Evolutionary conservation across 2,329 filamentous ascomycete genomes (phyloP), one percentile per base, ranked within the genome.

Genomic region (Diplodia corticola): DNA sequence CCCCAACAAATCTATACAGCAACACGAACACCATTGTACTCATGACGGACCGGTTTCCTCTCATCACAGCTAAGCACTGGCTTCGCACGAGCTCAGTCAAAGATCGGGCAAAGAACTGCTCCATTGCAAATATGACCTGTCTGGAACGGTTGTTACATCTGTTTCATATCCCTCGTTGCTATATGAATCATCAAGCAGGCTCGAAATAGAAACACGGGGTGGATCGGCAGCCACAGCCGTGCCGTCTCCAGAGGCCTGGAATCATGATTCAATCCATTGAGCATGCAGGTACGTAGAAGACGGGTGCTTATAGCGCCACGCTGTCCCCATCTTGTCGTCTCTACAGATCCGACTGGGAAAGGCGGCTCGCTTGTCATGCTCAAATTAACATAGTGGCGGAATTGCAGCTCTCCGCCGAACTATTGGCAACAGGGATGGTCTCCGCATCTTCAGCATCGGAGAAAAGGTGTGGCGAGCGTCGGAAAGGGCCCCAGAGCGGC

Each of bases 121-220:
- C 30, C 30, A 17, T 1, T 50, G 12, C 22, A 5, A n/a, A n/a
- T n/a, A 1, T 35, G 15, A 7, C 22, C 22, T 9, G n/a, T 15
- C 6, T 30, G 17, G 7, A 33, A 6, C 20, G 9, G 17, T 9
- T 9, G 20, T 30, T 13, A n/a, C 22, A 12, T 30, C 4, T 24
- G 2, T 3, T 40, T 26, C 53, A 22, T 44, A n/a, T 57, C 9
- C 4, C 13, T 20, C 24, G 9, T 22, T 48, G 55, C 17, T 7
- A 22, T 20, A 13, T 35, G 33, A 57, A 44, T 40, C 53, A 57
- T 15, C 17, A 26, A 24, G 9, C 10, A 9, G 17, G 17, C 55
- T 28, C 9, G 85, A 30, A 60, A 60, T 60, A 48, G 55, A n/a
- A 46, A 60, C 40, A 26, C 55, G 28, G 17, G 5, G 26, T 40